Base-by-base conservation (phyloP, 305 asterid genomes). In the Fraxinus platypoda region DNA sequence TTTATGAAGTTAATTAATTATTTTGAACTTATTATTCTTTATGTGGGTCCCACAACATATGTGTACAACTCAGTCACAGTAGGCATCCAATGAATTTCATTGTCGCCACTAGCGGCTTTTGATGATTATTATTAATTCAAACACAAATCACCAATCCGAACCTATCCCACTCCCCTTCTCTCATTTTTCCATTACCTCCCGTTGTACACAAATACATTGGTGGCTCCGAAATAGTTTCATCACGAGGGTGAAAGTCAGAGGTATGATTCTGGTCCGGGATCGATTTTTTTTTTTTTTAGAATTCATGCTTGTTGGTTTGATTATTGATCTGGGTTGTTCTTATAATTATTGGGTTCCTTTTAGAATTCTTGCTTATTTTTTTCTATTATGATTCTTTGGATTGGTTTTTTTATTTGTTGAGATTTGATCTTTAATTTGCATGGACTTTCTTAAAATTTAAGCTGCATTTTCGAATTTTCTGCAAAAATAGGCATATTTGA, bases 351-450 rank as follows among this genome's bases (percentile, higher is more conserved):
- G 46, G 9, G 30, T 75, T 6, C 26, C 25, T 54, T 52, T 52
- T 17, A 52, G 25, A 54, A n/a, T 54, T 38, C 7, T 43, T 17
- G 8, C 0, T 11, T 49, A 0, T 19, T 11, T 74, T 33, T 54
- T 35, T 34, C 34, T 0, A 54, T 74, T 78, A 37, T 74, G 66
- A 74, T 74, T 81, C 62, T 15, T 57, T 35, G 74, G 59, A 54
- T 54, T 31, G 26, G 9, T 26, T 73, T 17, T 72, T 64, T 21
- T 21, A 23, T 80, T 6, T 80, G 11, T 43, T 17, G 12, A 28
- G 23, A 72, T 43, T 46, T 33, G 79, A 78, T 52, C 62, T 35
- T 54, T 15, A 21, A 52, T 81, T 75, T 75, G 80, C n/a, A 57
- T 74, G 49, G 70, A 62, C 21, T 62, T 81, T 81, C 75, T 74